Percentiles rank a stretch among this genome's conserved stretches.
phyloP scores from a whole-genome alignment of 1,284 basidiomycete species.

The Vanrija sp. region DNA sequence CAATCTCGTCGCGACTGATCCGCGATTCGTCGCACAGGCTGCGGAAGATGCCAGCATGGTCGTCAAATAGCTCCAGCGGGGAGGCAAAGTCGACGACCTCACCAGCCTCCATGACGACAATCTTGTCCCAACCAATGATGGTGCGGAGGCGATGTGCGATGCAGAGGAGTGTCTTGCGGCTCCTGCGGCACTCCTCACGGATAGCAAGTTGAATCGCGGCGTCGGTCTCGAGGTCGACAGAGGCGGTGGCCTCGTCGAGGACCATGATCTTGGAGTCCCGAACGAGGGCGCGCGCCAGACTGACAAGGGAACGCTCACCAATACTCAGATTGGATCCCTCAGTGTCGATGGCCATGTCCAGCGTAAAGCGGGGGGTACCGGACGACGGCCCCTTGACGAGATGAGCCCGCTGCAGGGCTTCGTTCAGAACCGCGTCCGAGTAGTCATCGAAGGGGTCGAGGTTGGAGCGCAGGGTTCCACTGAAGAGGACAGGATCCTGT shows the following conservation, averaged over 20 bases:
- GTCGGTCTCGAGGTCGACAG: conserved; percentile 74
- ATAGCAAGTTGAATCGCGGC: conserved; percentile 67
- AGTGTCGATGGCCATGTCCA: conserved; percentile 51
- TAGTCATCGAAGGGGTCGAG: conserved; percentile 70
- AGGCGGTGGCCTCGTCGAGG: conserved; percentile 54
- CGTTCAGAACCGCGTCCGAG: conserved; percentile 72
- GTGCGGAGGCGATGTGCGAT: conserved; percentile 73
- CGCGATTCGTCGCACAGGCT: conserved; percentile 28
- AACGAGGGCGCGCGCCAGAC: conserved; percentile 64
- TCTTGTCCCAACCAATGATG: conserved; percentile 53
- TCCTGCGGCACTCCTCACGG: conserved; percentile 59
- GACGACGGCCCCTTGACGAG: conserved; percentile 51
- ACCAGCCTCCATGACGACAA: conserved; percentile 45
- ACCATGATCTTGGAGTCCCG: conserved; percentile 66
- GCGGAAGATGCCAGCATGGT: conserved; percentile 39
- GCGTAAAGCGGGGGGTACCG: conserved; percentile 51
- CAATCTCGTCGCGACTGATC: conserved; percentile 48
- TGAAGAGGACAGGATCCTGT: conserved; percentile 69
- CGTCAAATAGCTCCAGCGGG: conserved; percentile 43
- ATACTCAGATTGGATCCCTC: conserved; percentile 28
- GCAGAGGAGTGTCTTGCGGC: conserved; percentile 55
- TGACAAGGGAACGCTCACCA: conserved; percentile 47
- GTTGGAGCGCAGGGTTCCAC: conserved; percentile 57
- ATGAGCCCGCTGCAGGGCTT: conserved; percentile 72
- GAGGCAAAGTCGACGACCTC: conserved; percentile 41